phyloP scores from a whole-genome alignment of 495 filamentous ascomycete genomes.

The Physcia stellaris region DNA sequence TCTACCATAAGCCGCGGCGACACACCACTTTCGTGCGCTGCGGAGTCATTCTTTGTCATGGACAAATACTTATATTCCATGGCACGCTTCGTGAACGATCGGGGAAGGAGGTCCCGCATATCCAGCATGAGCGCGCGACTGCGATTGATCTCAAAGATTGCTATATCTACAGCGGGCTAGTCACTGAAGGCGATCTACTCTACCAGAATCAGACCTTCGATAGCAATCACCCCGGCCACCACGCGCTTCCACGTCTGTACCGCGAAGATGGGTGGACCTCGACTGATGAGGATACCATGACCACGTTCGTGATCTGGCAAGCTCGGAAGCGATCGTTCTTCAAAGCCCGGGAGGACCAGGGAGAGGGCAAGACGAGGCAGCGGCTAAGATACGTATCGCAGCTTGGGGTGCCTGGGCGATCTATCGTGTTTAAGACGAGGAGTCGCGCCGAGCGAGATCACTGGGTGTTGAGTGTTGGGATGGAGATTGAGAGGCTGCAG shows the following conservation, averaged over 20 bases:
- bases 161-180: constrained; percentile 58
- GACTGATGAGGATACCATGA: constrained; percentile 56
- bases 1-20: constrained; percentile 55
- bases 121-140: constrained; percentile 48
- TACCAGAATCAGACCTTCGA: constrained; percentile 61
- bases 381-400: constrained; percentile 37
- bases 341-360: constrained; percentile 33
- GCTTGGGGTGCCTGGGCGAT: constrained; percentile 49
- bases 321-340: constrained; percentile 46
- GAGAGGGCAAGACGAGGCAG: constrained; percentile 27
- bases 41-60: constrained; percentile 48
- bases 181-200: constrained; percentile 53
- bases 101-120: constrained; percentile 44
- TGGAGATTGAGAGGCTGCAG: constrained; percentile 60
- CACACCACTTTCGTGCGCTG: constrained; percentile 49
- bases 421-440: constrained; percentile 57
- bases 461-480: constrained; percentile 60
- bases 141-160: constrained; percentile 51
- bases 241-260: constrained; percentile 51
- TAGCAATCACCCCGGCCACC: constrained; percentile 48
- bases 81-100: constrained; percentile 41
- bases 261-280: constrained; percentile 52
- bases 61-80: constrained; percentile 52
- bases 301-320: constrained; percentile 63
- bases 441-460: constrained; percentile 60